A percentile compares a stretch with the other conserved stretches of the same genome.
phyloP scores from a whole-genome alignment of 2,329 filamentous ascomycete species.

The Calonectria montana region DNA sequence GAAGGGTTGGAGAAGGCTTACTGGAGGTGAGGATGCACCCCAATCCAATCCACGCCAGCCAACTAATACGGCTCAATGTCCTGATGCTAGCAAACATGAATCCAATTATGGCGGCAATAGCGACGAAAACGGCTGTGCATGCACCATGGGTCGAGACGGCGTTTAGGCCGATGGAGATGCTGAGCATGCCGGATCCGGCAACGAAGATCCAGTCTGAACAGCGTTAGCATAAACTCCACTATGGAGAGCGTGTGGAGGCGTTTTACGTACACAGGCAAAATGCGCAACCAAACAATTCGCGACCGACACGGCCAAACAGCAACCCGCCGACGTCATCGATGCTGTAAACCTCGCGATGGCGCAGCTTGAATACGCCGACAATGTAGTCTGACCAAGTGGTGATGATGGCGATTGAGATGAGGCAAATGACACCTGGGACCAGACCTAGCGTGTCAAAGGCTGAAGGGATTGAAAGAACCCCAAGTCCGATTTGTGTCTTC shows the following conservation, averaged over 20 bases:
- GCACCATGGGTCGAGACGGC: conserved; percentile 1
- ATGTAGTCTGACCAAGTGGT: conserved; percentile 61
- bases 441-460: conserved; percentile 58
- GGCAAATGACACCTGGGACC: conserved; percentile 57
- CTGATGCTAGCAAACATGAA: conserved; percentile 11
- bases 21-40: conserved; percentile 29
- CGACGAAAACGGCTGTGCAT: conserved; percentile 18
- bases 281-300: conserved; percentile 51
- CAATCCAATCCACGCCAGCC: conserved; percentile 13
- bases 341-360: conserved; percentile 61
- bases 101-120: conserved; percentile 3
- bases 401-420: conserved; percentile 53
- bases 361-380: conserved; percentile 61
- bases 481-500: conserved; percentile 57
- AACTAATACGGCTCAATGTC: conserved; percentile 12
- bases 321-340: conserved; percentile 63
- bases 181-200: conserved; percentile 19
- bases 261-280: conserved; percentile 47
- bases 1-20: not conserved
- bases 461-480: conserved; percentile 60
- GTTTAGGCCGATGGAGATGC: conserved; percentile 17
- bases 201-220: conserved; percentile 13
- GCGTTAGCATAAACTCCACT: not conserved
- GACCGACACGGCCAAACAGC: conserved; percentile 59
- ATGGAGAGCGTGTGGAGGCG: not conserved